Base-by-base conservation (phyloP, 2,329 filamentous ascomycete species). In the Berkeleyomyces basicola region DNA sequence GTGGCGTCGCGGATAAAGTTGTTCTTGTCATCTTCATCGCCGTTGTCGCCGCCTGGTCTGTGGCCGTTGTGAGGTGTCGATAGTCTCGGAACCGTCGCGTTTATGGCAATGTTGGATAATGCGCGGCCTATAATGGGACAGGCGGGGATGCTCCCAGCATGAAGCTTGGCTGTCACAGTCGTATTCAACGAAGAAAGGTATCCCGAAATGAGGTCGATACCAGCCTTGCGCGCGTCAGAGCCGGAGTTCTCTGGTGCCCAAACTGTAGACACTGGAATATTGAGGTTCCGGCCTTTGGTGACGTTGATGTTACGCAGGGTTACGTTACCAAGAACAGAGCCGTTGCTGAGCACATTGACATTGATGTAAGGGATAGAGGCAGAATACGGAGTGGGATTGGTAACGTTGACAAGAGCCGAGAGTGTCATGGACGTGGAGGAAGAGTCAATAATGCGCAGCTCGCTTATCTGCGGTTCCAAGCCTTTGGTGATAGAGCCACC, bases 101-200 rank as follows among this genome's bases (percentile, higher is more conserved):
- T 85, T 61, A 95, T 74, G 61, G 84, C 81, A 66, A 96, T 80
- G 37, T 77, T 78, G 0, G 87, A 87, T 2, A 97, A 78, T 0
- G 87, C 85, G 67, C 84, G 75, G 58, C 90, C 88, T 3, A 96
- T 76, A 3, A 78, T 71, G 0, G 89, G 90, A 60, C 89, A 80
- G 0, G 79, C 74, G 3, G 93, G 92, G 60, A 97, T 83, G 58
- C 84, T 89, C 51, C 78, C 77, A 58, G 80, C 75, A 70, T 96
- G 87, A 2, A 86, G 80, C 70, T 82, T 82, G 7, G 96, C 73
- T 0, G 84, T 87, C 53, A 97, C 74, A 23, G 83, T 90, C 0
- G 88, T 90, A 74, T 97, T 96, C 71, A 81, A 85, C 7, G 90
- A 90, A 3, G 91, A 97, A 9, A 96, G 77, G 69, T 93, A 97